These are phyloP conservation scores for Collybia sordida DNA, from an alignment of 768 basidiomycete genomes.

Conservation along the genomic window DNA sequence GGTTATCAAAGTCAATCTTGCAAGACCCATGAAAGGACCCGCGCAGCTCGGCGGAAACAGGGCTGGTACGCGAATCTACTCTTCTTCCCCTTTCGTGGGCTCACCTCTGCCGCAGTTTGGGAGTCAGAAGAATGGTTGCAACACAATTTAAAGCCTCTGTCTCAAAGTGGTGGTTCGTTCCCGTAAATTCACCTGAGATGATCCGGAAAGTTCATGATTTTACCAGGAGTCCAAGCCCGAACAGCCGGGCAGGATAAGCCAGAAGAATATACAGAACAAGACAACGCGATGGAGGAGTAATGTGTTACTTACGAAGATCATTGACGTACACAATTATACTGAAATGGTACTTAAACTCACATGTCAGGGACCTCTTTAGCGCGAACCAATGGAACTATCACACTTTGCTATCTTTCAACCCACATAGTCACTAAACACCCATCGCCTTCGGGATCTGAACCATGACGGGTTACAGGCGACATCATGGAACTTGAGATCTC, in stretches of 20 bases:
- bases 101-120: conserved; percentile 68
- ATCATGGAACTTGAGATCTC: conserved; percentile 1
- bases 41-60: conserved; percentile 69
- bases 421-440: not conserved
- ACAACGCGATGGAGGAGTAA: conserved; percentile 71
- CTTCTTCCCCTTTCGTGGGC: not conserved
- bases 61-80: conserved; percentile 54
- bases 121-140: conserved; percentile 93
- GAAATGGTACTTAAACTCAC: conserved; percentile 9
- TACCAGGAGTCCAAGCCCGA: conserved; percentile 55
- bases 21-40: conserved; percentile 76
- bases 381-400: conserved; percentile 7
- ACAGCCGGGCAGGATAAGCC: conserved; percentile 31
- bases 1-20: conserved; percentile 81
- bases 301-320: conserved; percentile 1
- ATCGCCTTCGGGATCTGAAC: no score
- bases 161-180: conserved; percentile 67
- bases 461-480: not conserved
- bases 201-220: conserved; percentile 4
- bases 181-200: conserved; percentile 3
- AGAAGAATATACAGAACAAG: conserved; percentile 30
- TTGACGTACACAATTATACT: conserved; percentile 7
- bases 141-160: conserved; percentile 76
- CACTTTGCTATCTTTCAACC: not conserved
- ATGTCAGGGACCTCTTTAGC: conserved; percentile 6